These are phyloP conservation scores for Domatiomyces globalis DNA, from an alignment of 2,329 filamentous ascomycete species.

Conservation along the genomic window DNA sequence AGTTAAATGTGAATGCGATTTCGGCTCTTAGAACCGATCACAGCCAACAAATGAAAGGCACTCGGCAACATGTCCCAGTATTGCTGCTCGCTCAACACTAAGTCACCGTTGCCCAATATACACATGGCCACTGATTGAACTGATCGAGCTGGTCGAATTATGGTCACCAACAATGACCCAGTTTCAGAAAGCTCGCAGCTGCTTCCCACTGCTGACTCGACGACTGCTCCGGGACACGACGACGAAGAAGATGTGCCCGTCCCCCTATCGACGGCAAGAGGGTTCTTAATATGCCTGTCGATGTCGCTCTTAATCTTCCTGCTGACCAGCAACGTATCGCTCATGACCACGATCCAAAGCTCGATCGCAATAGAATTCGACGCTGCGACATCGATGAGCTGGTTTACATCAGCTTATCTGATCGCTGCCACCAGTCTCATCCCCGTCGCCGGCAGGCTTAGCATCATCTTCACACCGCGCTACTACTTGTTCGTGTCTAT, in stretches of 20 bases:
- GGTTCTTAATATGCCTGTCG: constrained; percentile 11
- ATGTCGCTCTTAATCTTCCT: constrained; percentile 17
- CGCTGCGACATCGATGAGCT: constrained; percentile 58
- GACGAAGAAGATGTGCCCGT: neutral
- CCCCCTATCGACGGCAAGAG: constrained; percentile 6
- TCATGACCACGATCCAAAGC: constrained; percentile 69
- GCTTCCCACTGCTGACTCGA: neutral
- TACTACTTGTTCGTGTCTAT: constrained; percentile 50
- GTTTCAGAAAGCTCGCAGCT: neutral
- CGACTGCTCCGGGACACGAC: no score
- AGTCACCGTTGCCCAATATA: neutral
- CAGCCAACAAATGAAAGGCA: neutral
- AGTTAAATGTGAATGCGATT: neutral
- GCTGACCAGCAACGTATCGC: constrained; percentile 50
- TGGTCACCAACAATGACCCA: neutral
- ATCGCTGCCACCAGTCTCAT: constrained; percentile 46
- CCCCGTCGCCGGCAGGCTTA: constrained; percentile 57
- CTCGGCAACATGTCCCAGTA: neutral
- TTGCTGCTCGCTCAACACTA: neutral
- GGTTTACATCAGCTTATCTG: constrained; percentile 71
- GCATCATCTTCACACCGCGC: constrained; percentile 54
- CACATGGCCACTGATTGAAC: neutral
- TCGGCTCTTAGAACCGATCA: neutral
- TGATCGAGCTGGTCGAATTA: neutral
- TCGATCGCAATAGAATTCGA: constrained; percentile 60